These are phyloP conservation scores for Pyrus betulifolia DNA, from an alignment of 306 rosid species.

Conservation along the genomic window DNA sequence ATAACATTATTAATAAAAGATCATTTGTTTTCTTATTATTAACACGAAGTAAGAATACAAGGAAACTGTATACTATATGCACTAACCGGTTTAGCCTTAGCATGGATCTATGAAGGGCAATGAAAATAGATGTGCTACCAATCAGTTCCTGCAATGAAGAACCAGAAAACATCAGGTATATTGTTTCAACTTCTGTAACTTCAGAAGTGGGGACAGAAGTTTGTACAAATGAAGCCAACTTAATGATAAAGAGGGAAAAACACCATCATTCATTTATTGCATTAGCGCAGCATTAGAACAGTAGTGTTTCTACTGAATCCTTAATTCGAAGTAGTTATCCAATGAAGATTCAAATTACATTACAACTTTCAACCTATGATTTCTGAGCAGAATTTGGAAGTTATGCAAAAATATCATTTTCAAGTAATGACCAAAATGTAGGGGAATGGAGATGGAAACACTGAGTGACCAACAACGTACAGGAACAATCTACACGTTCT, in stretches of 20 bases:
- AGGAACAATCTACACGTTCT: background rate
- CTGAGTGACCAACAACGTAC: background rate
- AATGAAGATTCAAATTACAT: background rate
- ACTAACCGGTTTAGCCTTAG: conserved; percentile 74
- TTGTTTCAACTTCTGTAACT: background rate
- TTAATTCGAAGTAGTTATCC: background rate
- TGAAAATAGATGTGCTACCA: conserved; percentile 61
- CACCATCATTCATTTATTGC: background rate
- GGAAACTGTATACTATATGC: background rate
- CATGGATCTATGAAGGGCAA: conserved; percentile 88
- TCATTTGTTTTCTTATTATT: background rate
- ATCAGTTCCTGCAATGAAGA: conserved; percentile 53
- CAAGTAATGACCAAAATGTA: background rate
- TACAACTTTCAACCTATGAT: background rate
- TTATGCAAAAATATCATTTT: background rate
- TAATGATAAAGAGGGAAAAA: background rate
- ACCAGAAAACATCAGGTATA: background rate
- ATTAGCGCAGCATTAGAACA: no score
- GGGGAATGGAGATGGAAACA: background rate
- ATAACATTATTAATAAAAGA: background rate
- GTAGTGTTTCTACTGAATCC: background rate
- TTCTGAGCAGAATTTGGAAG: background rate
- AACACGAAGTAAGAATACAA: background rate
- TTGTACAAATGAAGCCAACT: background rate
- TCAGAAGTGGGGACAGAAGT: background rate